Evolutionary conservation across 2,329 filamentous ascomycete species (phyloP), one percentile per base, ranked within the genome.

Genomic region (Calonectria multiphialidica): DNA sequence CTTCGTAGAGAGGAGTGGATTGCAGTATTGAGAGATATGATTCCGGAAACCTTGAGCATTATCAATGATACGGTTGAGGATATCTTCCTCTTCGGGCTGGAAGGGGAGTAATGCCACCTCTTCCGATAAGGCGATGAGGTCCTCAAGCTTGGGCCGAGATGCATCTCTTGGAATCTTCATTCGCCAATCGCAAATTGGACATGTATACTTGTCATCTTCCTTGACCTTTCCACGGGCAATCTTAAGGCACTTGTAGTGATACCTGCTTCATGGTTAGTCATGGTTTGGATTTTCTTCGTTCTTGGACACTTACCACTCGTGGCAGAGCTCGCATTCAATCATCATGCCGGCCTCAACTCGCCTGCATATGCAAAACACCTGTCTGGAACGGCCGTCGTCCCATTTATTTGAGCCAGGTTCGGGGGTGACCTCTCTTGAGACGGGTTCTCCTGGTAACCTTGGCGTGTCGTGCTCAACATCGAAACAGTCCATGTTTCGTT

Each of bases 271-370:
- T 42, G 33, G 66, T 77, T 44, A 71, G 70, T 42, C 65, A 55
- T 53, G 18, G 16, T 44, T 23, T 15, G 18, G 13, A 18, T n/a
- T 13, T 57, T 28, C 5, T 59, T 2, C 12, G 37, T 9, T 9
- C 23, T 9, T 3, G 9, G 10, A 30, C 18, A 87, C 92, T 87
- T 83, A 96, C 97, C 97, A 99, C 86, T 99, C 97, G 80, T 98
- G 96, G 84, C 97, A 99, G 45, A 98, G 88, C 82, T 98, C 97
- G 82, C 97, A 99, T 84, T 99, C 97, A 79, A 99, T 98, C 97
- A 99, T 99, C 93, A 98, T 97, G 64, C 97, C 97, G 44, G 96
- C 95, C 84, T 99, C 97, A 8, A 95, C 91, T 74, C 93, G 95
- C 72, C 97, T 92, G 84, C 97, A 99, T 77, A 99, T 98, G 83